Evolutionary conservation across 768 basidiomycete species (phyloP).

Genomic region (Stropharia rugosoannulata): DNA sequence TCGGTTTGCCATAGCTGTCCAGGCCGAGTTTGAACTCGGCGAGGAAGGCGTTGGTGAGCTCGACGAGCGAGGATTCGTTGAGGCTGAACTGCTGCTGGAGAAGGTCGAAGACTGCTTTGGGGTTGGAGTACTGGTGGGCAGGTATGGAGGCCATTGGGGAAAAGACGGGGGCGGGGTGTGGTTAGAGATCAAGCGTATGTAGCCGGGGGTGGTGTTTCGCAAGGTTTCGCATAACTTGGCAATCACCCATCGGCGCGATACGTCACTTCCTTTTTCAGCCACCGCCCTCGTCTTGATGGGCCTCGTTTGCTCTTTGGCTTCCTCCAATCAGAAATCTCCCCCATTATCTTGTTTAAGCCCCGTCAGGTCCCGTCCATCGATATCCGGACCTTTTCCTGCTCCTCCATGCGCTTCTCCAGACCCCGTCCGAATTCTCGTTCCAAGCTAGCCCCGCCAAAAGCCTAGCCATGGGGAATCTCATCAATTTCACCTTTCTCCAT

Average conservation of each 20-base stretch:
- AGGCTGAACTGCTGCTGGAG: conserved; percentile 78
- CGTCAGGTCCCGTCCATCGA: not conserved
- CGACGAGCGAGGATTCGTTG: conserved; percentile 53
- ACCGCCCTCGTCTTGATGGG: conserved; percentile 9
- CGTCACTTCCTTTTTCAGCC: conserved; percentile 36
- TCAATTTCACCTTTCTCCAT: not conserved
- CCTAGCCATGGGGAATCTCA: not conserved
- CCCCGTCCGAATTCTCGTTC: not conserved
- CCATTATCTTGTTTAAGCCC: not conserved
- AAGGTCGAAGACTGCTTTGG: conserved; percentile 53
- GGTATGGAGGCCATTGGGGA: conserved; percentile 41
- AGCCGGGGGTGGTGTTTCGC: conserved; percentile 5
- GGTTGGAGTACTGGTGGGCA: conserved; percentile 38
- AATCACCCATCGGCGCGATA: conserved; percentile 23
- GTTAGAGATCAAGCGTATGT: conserved; percentile 3
- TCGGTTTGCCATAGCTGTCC: conserved; percentile 66
- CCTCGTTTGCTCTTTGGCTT: not conserved
- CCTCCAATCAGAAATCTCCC: not conserved
- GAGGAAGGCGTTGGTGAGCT: conserved; percentile 78
- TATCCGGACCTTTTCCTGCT: not conserved
- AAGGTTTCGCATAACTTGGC: conserved; percentile 9
- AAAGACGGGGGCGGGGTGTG: conserved; percentile 12
- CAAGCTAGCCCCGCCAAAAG: not conserved
- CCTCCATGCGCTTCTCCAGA: not conserved
- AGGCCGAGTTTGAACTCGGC: conserved; percentile 79